Percentiles rank a stretch among this genome's conserved stretches.
These are phyloP conservation scores for Fusarium tjaetaba DNA, from an alignment of 2,329 filamentous ascomycete species.

Conservation along the genomic window DNA sequence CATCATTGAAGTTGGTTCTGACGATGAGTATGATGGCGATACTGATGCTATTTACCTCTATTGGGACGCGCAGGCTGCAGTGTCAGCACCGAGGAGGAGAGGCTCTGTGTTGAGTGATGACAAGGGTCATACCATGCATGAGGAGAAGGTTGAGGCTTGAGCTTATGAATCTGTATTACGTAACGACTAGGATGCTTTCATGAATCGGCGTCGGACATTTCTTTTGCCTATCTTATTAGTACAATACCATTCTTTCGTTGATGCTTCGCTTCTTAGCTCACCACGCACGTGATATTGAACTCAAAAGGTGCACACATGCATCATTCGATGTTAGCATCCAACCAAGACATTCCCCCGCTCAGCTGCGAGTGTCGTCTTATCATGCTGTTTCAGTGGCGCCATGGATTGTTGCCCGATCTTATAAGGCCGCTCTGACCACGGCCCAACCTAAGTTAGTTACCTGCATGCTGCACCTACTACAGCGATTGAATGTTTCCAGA, in stretches of 20 bases:
- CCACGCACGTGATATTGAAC: no score
- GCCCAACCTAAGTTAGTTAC: no score
- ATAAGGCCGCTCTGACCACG: rapidly evolving
- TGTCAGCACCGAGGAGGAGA: conserved; percentile 31
- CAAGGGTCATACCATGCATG: conserved; percentile 22
- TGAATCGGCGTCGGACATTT: not conserved
- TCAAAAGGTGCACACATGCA: rapidly evolving
- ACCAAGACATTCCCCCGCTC: not conserved
- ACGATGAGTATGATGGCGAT: conserved; percentile 10
- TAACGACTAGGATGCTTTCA: not conserved
- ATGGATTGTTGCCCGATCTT: no score
- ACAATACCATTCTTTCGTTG: not conserved
- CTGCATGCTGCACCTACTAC: not conserved
- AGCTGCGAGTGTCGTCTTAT: not conserved
- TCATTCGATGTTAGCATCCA: no score
- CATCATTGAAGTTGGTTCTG: conserved; percentile 19
- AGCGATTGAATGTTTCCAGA: not conserved
- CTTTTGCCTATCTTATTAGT: not conserved
- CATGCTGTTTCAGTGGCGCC: not conserved
- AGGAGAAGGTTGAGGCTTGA: conserved; percentile 32
- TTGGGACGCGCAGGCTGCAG: conserved; percentile 24
- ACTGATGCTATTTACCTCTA: conserved; percentile 22
- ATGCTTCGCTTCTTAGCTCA: no score
- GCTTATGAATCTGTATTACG: not conserved
- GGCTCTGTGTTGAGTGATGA: conserved; percentile 19